Percentiles rank a stretch among this genome's conserved stretches.
phyloP scores from a whole-genome alignment of 2,329 filamentous ascomycete species.

The Xylariaceae sp. region DNA sequence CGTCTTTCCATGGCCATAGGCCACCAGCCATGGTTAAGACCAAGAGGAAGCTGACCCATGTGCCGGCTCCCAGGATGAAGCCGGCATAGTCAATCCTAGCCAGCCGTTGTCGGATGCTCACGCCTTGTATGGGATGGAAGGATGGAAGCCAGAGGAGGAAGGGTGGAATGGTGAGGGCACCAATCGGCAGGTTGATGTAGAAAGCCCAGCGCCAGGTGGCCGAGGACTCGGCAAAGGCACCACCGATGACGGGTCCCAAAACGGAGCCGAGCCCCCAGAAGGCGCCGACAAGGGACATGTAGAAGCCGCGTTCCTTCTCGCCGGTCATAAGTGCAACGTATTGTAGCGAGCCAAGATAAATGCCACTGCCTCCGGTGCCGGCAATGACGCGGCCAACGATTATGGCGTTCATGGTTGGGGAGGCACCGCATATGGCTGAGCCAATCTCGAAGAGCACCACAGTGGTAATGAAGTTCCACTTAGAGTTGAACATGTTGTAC shows the following conservation, averaged over 20 bases:
- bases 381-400: slow-evolving; percentile 8
- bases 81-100: slow-evolving; percentile 52
- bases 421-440: slow-evolving; percentile 45
- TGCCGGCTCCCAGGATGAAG: slow-evolving; percentile 47
- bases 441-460: slow-evolving; percentile 32
- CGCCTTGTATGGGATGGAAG: slow-evolving; percentile 36
- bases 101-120: slow-evolving; percentile 34
- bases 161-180: slow-evolving; percentile 43
- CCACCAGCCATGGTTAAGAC: slow-evolving; percentile 56
- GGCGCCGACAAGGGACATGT: slow-evolving; percentile 38
- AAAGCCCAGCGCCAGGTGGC: slow-evolving; percentile 55
- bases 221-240: slow-evolving; percentile 48
- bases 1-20: slow-evolving; percentile 53
- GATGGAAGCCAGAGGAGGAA: slow-evolving; percentile 41
- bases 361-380: background rate
- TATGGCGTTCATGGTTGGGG: slow-evolving; percentile 31
- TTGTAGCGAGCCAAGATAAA: slow-evolving; percentile 39
- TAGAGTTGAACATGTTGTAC: slow-evolving; percentile 50
- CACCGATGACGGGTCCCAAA: slow-evolving; percentile 52
- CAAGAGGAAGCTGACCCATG: slow-evolving; percentile 48
- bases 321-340: slow-evolving; percentile 39
- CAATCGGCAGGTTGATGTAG: slow-evolving; percentile 63
- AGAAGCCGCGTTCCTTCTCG: slow-evolving; percentile 38
- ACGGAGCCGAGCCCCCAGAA: slow-evolving; percentile 46
- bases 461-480: slow-evolving; percentile 42